Conservation (phyloP, 768 basidiomycete species). For the Cyathus striatus region DNA sequence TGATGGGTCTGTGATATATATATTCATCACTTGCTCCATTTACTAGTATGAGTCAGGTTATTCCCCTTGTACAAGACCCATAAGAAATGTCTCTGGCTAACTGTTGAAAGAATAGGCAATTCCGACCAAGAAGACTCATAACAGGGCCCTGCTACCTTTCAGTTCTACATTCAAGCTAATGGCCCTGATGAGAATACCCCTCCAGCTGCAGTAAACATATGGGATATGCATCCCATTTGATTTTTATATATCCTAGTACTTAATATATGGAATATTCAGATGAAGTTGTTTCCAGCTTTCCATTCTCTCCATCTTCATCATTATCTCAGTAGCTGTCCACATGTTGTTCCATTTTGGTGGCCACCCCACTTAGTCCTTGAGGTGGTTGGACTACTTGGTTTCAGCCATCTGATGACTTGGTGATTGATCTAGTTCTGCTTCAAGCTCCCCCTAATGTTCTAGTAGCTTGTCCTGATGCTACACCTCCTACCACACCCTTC, state of each 20-base stretch:
- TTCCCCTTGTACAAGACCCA: constrained; percentile 7
- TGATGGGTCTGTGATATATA: constrained; percentile 7
- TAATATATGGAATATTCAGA: constrained; percentile 7
- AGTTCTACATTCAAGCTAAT: constrained; percentile 9
- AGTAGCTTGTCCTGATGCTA: background rate
- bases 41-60: constrained; percentile 8
- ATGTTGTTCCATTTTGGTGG: constrained; percentile 18
- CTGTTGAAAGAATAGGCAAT: constrained; percentile 12
- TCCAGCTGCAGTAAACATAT: constrained; percentile 13
- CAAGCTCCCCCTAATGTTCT: background rate
- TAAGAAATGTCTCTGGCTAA: constrained; percentile 9
- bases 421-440: constrained; percentile 1
- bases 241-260: background rate
- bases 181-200: constrained; percentile 13
- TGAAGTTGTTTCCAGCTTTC: constrained; percentile 12
- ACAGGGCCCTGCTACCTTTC: background rate
- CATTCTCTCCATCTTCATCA: constrained; percentile 13
- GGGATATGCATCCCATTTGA: constrained; percentile 12
- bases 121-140: background rate
- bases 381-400: constrained; percentile 12
- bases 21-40: background rate
- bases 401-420: constrained; percentile 9
- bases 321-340: constrained; percentile 13
- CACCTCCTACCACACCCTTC: background rate
- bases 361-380: constrained; percentile 19